Conservation (phyloP, 768 basidiomycete genomes). For the Tylopilus plumbeoviolaceoides region DNA sequence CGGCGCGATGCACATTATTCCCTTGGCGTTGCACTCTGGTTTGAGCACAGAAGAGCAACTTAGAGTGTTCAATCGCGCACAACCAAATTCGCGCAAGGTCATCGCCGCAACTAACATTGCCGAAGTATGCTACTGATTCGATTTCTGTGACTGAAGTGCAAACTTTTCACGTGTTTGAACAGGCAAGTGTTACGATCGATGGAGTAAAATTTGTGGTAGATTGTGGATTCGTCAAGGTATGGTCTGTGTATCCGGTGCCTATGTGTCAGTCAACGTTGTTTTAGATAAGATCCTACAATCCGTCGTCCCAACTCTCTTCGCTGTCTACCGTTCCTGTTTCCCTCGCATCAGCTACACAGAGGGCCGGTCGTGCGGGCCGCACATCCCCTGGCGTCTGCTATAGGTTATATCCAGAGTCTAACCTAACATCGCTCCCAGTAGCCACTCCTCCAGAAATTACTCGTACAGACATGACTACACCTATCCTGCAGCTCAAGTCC, state of each 20-base stretch:
- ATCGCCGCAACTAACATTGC: conserved; percentile 95
- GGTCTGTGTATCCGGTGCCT: conserved; percentile 7
- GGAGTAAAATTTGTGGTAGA: conserved; percentile 94
- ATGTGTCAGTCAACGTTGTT: not conserved
- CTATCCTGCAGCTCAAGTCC: conserved; percentile 90
- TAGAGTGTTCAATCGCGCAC: conserved; percentile 73
- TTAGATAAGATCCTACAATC: conserved; percentile 89
- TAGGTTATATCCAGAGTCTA: conserved; percentile 73
- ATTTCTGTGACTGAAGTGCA: not conserved
- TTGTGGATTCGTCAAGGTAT: conserved; percentile 91
- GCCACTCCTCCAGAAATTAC: conserved; percentile 88
- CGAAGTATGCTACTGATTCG: conserved; percentile 49
- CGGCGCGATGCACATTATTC: conserved; percentile 53
- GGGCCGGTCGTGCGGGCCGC: conserved; percentile 92
- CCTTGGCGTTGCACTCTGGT: conserved; percentile 85
- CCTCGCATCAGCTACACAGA: conserved; percentile 84
- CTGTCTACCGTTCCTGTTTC: conserved; percentile 82
- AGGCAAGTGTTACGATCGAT: conserved; percentile 97
- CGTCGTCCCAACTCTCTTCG: conserved; percentile 78
- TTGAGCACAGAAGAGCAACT: conserved; percentile 86
- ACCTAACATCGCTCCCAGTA: conserved; percentile 55
- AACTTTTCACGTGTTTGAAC: not conserved
- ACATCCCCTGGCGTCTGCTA: conserved; percentile 92
- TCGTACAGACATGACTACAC: conserved; percentile 85
- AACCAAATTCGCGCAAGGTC: conserved; percentile 79